Evolutionary conservation across 1,139 yeast genomes (phyloP), one percentile per base, ranked within the genome.

Genomic region (Saccharomyces hybrid): DNA sequence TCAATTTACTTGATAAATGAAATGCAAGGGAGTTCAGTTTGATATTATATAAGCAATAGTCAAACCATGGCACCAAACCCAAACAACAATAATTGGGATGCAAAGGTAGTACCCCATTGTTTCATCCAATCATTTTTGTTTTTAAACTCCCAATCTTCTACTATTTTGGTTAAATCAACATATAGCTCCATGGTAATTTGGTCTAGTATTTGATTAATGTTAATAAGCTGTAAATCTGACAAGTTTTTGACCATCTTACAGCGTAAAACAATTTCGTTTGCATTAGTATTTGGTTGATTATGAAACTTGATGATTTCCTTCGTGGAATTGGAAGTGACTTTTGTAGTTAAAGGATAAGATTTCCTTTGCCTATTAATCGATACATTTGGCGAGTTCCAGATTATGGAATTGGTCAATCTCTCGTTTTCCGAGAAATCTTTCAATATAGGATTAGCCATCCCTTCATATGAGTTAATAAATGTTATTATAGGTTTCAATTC

Each of bases 61-160:
- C 63, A 80, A 7, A 80, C 85, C 66, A 81, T 75, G 0, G 80
- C 85, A 9, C 85, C 85, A 51, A 82, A 71, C 0, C 87, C 86
- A 51, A 82, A 73, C 47, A 82, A 71, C 49, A 82, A 67, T 51
- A 82, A 66, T 62, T 82, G 87, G 51, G 85, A 79, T 6, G 85
- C 83, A 48, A 82, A 67, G 3, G 84, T 77, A 57, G 81, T 82
- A 0, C 85, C 81, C 86, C 86, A 82, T 62, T 74, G 69, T 47
- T 73, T 73, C 31, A 80, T 72, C 71, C 79, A 80, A 59, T 74
- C 71, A 72, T 82, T 70, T 73, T 82, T 68, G 51, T 69, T 71
- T 54, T 68, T 72, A 51, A 67, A 66, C 55, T 73, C 75, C 67
- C 73, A 71, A 56, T 76, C 73, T 62, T 79, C 78, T 9, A 79